These are phyloP conservation scores for Neurospora sp. DNA, from an alignment of 495 filamentous ascomycete genomes.

Conservation along the genomic window DNA sequence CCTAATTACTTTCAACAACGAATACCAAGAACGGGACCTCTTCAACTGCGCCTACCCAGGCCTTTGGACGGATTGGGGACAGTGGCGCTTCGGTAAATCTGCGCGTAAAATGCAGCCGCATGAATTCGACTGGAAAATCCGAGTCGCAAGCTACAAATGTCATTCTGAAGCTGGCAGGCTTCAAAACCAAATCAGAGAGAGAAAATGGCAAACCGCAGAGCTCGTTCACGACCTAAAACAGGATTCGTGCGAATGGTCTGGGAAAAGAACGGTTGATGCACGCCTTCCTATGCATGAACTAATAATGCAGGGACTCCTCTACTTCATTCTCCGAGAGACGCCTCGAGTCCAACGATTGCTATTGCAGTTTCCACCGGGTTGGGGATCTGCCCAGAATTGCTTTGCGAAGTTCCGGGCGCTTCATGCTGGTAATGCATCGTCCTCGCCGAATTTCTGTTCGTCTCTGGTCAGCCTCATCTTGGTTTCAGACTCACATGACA, in stretches of 20 bases:
- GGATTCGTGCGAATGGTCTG: background rate
- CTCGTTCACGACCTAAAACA: background rate
- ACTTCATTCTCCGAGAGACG: background rate
- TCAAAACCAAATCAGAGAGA: background rate
- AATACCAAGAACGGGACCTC: too few relatives aligned
- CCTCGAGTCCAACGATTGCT: background rate
- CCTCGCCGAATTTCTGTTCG: background rate
- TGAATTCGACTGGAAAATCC: background rate
- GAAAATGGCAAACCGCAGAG: background rate
- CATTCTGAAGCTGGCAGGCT: background rate
- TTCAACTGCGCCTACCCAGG: background rate
- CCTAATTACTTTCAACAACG: background rate
- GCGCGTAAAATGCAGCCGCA: background rate
- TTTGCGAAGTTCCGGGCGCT: background rate
- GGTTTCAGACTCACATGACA: too few relatives aligned
- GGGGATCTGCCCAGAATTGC: accelerated
- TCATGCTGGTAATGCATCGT: background rate
- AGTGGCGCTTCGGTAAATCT: background rate
- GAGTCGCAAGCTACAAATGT: too few relatives aligned
- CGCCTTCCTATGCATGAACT: background rate
- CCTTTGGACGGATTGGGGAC: background rate
- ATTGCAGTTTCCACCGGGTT: background rate
- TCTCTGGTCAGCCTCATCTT: background rate
- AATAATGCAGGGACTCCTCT: background rate
- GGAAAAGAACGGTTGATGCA: background rate